Evolutionary conservation across 768 basidiomycete species (phyloP), one percentile per base, ranked within the genome.

Genomic region (Solioccasus polychromus): DNA sequence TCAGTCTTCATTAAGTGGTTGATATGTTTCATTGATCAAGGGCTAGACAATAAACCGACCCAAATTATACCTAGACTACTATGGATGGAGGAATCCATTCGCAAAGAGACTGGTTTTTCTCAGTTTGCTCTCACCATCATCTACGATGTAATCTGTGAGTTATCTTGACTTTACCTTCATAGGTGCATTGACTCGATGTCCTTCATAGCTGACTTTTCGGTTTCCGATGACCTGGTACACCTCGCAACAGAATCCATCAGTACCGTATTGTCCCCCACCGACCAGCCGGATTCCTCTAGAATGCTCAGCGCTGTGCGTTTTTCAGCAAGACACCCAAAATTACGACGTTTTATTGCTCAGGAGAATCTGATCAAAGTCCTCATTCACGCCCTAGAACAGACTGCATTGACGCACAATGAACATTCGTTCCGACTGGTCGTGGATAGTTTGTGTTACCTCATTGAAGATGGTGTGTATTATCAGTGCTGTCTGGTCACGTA

Each of bases 121-220:
- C 36, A 10, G 8, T 37, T 44, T 44, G 31, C 32, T 4, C 47
- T 49, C 5, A 14, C 17, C 5, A 17, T 44, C 26, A 48, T 52
- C 15, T 23, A 32, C 9, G 29, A 36, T 8, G 34, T 19, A 17
- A 20, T 19, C 22, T 40, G 46, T 48, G 40, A 12, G 44, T 12
- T 20, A 24, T 26, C 22, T 12, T 30, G n/a, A 31, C 9, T 35
- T 18, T 35, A n/a, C 19, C 15, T 24, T 12, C 11, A 11, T 7
- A 5, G n/a, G 4, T 18, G 17, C 25, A 24, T 29, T 38, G 19
- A 45, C 19, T 5, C 20, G 2, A 5, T 22, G 9, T 22, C 30
- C 32, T 19, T n/a, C 14, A 29, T 12, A 31, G 36, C 30, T 5
- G 3, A 23, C 7, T 23, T 19, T 2, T 4, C 23, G 3, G 11